phyloP scores from a whole-genome alignment of 805 yeast species.

The Ogataea pini region DNA sequence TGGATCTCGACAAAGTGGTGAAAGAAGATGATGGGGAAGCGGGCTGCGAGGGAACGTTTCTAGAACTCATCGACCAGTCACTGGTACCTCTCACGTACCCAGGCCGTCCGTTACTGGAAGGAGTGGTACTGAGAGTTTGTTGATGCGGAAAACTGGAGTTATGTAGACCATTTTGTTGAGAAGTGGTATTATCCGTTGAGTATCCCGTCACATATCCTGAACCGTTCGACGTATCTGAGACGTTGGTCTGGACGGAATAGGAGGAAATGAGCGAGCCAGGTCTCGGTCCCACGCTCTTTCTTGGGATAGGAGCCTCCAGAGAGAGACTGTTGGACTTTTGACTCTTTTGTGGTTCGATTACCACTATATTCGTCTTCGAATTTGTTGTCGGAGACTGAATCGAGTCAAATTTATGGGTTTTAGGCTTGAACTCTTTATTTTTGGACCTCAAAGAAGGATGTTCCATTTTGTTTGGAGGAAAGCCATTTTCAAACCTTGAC shows the following conservation, averaged over 20 bases:
- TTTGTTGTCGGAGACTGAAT: constrained; percentile 4
- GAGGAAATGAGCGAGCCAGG: constrained; percentile 56
- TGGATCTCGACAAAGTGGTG: constrained; percentile 36
- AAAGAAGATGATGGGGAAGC: constrained; percentile 38
- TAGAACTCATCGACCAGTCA: constrained; percentile 33
- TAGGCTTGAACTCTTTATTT: too few relatives aligned
- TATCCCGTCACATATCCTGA: constrained; percentile 40
- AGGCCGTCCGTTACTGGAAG: constrained; percentile 23
- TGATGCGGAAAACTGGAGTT: background rate
- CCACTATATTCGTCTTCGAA: constrained; percentile 20
- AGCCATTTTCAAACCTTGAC: too few relatives aligned
- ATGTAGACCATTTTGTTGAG: constrained; percentile 1
- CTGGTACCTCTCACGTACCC: constrained; percentile 34
- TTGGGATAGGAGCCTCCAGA: constrained; percentile 14
- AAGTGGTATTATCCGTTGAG: constrained; percentile 33
- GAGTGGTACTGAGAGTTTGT: constrained; percentile 5
- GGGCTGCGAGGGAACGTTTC: constrained; percentile 26
- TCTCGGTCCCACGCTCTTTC: constrained; percentile 34
- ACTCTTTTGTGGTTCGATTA: constrained; percentile 20
- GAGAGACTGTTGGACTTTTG: too few relatives aligned
- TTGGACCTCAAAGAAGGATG: too few relatives aligned
- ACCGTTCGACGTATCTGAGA: constrained; percentile 53
- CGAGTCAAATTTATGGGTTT: too few relatives aligned
- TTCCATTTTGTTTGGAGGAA: too few relatives aligned
- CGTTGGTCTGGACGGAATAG: constrained; percentile 47